Conservation (phyloP, 2,329 filamentous ascomycete genomes). For the Ciborinia camelliae region DNA sequence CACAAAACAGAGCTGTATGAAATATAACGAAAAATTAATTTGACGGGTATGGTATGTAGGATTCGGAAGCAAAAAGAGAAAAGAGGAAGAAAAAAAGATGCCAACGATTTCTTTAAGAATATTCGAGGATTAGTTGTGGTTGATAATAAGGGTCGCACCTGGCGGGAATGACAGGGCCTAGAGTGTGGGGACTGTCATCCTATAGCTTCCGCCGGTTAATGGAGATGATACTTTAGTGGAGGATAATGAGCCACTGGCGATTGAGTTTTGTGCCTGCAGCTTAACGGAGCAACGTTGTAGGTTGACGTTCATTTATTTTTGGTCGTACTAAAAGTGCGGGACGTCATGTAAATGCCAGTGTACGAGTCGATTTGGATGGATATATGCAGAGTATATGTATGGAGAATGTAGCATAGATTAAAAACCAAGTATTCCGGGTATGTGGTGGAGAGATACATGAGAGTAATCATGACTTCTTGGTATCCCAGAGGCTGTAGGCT, state of each 20-base stretch:
- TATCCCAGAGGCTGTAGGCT: neutral
- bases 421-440: neutral
- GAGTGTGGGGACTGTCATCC: constrained; percentile 31
- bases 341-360: constrained; percentile 5
- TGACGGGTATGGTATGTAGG: neutral
- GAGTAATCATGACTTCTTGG: neutral
- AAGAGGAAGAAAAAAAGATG: constrained; percentile 20
- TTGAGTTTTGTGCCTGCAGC: constrained; percentile 27
- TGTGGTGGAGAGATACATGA: constrained; percentile 16
- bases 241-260: constrained; percentile 26
- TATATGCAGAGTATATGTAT: constrained; percentile 7
- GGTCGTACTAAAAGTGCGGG: constrained; percentile 21
- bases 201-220: constrained; percentile 26
- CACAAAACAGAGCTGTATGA: constrained; percentile 19
- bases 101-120: constrained; percentile 8
- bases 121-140: constrained; percentile 15
- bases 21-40: constrained; percentile 13
- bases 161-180: constrained; percentile 23
- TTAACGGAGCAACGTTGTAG: no score
- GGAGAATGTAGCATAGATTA: constrained; percentile 2
- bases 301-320: constrained; percentile 15
- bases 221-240: constrained; percentile 28
- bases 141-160: constrained; percentile 18
- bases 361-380: neutral
- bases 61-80: constrained; percentile 22